Percentiles rank a stretch among this genome's conserved stretches.
Conservation (phyloP, 768 basidiomycete species). For the Sporobolomyces phaffii region DNA sequence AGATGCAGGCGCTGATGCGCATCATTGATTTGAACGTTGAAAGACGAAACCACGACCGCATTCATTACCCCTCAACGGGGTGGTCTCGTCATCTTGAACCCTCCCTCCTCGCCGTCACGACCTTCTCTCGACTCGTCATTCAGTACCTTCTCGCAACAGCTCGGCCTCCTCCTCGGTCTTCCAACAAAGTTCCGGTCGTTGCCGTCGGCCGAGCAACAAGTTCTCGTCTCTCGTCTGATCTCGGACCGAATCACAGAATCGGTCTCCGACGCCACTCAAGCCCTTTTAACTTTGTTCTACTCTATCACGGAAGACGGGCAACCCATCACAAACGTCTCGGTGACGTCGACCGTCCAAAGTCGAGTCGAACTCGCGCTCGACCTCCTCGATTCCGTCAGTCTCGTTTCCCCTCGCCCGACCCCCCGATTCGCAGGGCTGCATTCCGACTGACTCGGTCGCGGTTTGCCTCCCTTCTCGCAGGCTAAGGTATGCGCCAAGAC, state of each 20-base stretch:
- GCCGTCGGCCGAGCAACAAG: constrained; percentile 45
- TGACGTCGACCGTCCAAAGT: constrained; percentile 66
- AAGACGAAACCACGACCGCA: constrained; percentile 55
- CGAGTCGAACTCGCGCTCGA: constrained; percentile 66
- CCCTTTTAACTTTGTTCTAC: constrained; percentile 50
- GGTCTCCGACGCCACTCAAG: neutral
- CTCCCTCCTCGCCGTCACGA: constrained; percentile 37
- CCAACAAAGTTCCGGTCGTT: too few relatives aligned
- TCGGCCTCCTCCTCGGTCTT: constrained; percentile 74
- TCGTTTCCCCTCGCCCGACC: too few relatives aligned
- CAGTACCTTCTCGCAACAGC: constrained; percentile 62
- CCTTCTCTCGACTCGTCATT: constrained; percentile 56
- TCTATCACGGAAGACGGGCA: constrained; percentile 54
- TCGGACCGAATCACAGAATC: constrained; percentile 54
- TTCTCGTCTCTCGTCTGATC: constrained; percentile 63
- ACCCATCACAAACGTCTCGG: constrained; percentile 87
- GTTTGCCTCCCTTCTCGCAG: neutral
- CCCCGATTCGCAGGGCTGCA: too few relatives aligned
- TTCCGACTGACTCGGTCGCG: neutral
- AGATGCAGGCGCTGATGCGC: too few relatives aligned
- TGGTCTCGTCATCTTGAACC: constrained; percentile 72
- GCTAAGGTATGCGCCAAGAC: neutral
- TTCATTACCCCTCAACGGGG: constrained; percentile 95
- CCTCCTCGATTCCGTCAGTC: constrained; percentile 65
- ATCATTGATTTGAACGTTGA: too few relatives aligned